Evolutionary conservation across 2,329 filamentous ascomycete genomes (phyloP).

Genomic region (Colletotrichum gloeosporioides): DNA sequence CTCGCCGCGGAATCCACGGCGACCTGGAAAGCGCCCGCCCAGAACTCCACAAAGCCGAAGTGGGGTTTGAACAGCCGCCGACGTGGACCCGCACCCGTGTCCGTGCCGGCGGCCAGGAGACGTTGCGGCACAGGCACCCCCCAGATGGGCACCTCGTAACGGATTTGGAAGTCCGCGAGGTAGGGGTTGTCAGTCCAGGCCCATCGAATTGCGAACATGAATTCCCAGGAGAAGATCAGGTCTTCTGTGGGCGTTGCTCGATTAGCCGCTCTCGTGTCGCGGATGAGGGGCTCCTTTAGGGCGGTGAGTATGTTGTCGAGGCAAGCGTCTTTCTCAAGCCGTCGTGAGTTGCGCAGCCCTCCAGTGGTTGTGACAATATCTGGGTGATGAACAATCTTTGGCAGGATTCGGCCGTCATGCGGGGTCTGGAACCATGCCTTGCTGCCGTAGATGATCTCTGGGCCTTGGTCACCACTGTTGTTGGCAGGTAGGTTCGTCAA

Average conservation of each 20-base stretch:
- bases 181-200: neutral
- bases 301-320: neutral
- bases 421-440: neutral
- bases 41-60: too few relatives aligned
- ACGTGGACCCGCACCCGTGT: neutral
- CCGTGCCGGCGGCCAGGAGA: neutral
- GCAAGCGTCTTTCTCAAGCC: neutral
- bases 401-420: neutral
- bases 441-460: neutral
- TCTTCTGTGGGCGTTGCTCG: neutral
- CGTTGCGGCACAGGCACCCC: neutral
- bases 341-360: rapidly evolving
- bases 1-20: neutral
- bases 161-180: neutral
- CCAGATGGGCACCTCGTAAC: neutral
- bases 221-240: neutral
- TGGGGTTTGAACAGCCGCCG: neutral
- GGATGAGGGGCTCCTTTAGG: neutral
- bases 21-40: neutral
- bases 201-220: neutral
- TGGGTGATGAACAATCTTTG: neutral
- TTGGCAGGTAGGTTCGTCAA: neutral
- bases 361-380: neutral
- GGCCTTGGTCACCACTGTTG: neutral
- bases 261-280: neutral